These are phyloP conservation scores for Pinus albicaulis DNA, from an alignment of 75 land plant species.

Conservation along the genomic window DNA sequence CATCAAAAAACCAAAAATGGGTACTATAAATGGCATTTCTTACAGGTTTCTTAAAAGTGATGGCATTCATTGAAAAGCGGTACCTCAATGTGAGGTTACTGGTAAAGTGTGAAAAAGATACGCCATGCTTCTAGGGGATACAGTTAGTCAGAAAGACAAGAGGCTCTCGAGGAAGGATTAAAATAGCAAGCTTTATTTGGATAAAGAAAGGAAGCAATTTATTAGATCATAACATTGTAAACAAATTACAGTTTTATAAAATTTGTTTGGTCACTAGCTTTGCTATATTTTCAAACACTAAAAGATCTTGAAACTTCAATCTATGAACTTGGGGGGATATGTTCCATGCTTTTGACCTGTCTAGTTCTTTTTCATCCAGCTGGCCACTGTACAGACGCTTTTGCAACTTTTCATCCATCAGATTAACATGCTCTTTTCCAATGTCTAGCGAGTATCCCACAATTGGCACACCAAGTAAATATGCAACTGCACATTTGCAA, in stretches of 20 bases:
- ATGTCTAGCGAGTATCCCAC: conserved; percentile 86
- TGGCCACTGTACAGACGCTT: conserved; percentile 81
- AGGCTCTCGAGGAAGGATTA: background rate
- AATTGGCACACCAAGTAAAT: conserved; percentile 87
- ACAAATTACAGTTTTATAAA: background rate
- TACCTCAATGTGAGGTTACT: too few species aligned
- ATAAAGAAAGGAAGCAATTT: background rate
- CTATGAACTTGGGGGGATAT: background rate
- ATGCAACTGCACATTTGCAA: conserved; percentile 56
- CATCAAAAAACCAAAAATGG: too few species aligned
- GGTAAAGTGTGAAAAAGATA: too few species aligned
- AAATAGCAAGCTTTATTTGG: background rate
- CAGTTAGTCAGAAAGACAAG: background rate
- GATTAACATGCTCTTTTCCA: conserved; percentile 95
- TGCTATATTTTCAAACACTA: background rate
- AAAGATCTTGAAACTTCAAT: background rate
- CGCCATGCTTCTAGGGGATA: background rate
- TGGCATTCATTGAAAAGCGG: too few species aligned
- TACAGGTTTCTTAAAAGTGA: too few species aligned
- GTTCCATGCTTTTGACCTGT: conserved; percentile 50
- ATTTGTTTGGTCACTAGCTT: background rate
- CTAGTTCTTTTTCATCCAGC: conserved; percentile 82
- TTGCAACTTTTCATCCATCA: conserved; percentile 73
- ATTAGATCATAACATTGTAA: background rate
- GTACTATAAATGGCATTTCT: too few species aligned